These are phyloP conservation scores for Lentinula sp. DNA, from an alignment of 768 basidiomycete genomes.

Conservation along the genomic window DNA sequence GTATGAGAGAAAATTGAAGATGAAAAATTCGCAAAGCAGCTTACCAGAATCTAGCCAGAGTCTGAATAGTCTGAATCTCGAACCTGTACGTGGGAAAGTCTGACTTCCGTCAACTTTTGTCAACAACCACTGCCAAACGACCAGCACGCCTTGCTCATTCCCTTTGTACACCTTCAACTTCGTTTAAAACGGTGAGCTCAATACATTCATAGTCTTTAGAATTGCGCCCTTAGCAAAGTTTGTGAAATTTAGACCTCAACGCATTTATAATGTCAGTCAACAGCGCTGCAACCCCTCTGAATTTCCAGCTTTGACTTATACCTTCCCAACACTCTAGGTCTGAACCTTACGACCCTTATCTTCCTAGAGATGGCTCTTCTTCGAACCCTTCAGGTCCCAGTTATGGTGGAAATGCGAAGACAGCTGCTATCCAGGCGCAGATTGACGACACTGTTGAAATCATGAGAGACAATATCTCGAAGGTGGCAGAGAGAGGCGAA, in stretches of 20 bases:
- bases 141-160: not conserved
- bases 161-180: constrained; percentile 15
- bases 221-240: not conserved
- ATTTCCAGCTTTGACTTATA: constrained; percentile 6
- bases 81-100: not conserved
- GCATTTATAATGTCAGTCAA: constrained; percentile 31
- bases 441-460: constrained; percentile 96
- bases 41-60: not conserved
- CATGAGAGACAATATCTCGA: constrained; percentile 97
- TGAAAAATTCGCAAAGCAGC: not conserved
- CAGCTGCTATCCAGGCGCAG: constrained; percentile 92
- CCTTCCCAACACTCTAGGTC: constrained; percentile 51
- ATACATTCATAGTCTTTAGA: not conserved
- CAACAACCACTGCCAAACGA: not conserved
- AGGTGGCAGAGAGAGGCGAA: constrained; percentile 94
- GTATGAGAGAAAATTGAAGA: not conserved
- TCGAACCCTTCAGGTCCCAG: constrained; percentile 43
- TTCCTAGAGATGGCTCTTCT: constrained; percentile 76
- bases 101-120: not conserved
- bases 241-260: constrained; percentile 21
- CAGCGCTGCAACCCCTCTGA: constrained; percentile 9
- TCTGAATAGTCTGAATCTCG: not conserved
- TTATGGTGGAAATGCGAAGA: constrained; percentile 67
- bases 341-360: constrained; percentile 98
- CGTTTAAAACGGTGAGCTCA: constrained; percentile 35